phyloP scores from a whole-genome alignment of 441 rosid species.

The Pelargonium cotyledonis region DNA sequence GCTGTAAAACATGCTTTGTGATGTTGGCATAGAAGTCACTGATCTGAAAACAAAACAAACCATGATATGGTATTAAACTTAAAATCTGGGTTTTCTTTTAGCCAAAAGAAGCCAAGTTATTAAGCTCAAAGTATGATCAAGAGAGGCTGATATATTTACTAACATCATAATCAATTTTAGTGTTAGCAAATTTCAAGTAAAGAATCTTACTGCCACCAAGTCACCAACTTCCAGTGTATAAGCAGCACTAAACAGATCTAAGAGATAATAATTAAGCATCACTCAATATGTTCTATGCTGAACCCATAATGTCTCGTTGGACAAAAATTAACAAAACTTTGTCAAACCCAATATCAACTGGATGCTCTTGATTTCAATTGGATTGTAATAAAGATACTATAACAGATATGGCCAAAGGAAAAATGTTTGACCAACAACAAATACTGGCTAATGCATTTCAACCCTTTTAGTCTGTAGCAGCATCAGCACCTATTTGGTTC shows the following conservation, averaged over 20 bases:
- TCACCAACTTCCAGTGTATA: no score
- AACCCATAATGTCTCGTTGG: no score
- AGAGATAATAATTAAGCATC: no score
- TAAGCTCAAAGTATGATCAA: not conserved
- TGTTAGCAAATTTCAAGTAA: no score
- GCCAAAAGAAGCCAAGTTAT: not conserved
- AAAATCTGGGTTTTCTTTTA: not conserved
- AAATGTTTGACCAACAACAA: not conserved
- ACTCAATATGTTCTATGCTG: no score
- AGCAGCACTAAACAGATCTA: no score
- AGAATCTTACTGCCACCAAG: no score
- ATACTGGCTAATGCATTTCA: not conserved
- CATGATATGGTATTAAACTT: not conserved
- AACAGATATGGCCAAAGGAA: not conserved
- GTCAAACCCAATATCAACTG: no score
- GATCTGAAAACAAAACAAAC: constrained; percentile 31
- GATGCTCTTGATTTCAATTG: no score
- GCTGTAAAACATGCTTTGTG: constrained; percentile 41
- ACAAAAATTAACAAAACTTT: no score
- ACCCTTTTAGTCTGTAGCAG: not conserved
- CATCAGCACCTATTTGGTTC: not conserved
- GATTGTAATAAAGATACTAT: no score
- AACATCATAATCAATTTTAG: no score
- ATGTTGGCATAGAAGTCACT: constrained; percentile 48
- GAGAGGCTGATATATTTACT: not conserved